phyloP scores from a whole-genome alignment of 768 basidiomycete genomes.

The Amanita fuliginea region DNA sequence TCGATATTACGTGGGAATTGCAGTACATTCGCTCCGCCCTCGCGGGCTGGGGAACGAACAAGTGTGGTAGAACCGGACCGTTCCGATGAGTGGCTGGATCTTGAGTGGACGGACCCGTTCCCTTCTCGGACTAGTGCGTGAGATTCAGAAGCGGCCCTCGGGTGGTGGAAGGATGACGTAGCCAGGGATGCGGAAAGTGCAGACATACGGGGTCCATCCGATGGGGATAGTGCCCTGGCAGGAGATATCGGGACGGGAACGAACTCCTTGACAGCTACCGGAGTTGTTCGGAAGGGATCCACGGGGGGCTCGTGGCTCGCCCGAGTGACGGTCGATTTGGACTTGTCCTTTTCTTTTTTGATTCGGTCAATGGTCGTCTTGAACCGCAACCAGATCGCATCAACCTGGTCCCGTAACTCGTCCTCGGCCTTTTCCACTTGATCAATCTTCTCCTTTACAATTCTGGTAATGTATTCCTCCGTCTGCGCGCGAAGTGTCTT shows the following conservation, averaged over 20 bases:
- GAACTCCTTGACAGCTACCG: slow-evolving; percentile 42
- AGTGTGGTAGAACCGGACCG: slow-evolving; percentile 24
- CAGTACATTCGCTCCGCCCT: slow-evolving; percentile 24
- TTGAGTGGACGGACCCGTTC: slow-evolving; percentile 14
- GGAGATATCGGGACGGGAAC: slow-evolving; percentile 36
- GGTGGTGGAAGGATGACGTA: slow-evolving; percentile 45
- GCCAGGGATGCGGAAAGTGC: slow-evolving; percentile 64
- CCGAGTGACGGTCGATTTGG: background rate
- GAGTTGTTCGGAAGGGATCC: slow-evolving; percentile 15
- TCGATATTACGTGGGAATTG: slow-evolving; percentile 28
- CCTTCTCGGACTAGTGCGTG: slow-evolving; percentile 10
- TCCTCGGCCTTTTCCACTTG: slow-evolving; percentile 48
- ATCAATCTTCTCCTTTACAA: slow-evolving; percentile 40
- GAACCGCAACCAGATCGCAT: slow-evolving; percentile 53
- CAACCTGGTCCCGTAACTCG: slow-evolving; percentile 44
- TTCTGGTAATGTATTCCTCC: slow-evolving; percentile 44
- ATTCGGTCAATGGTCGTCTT: slow-evolving; percentile 32
- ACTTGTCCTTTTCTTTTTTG: slow-evolving; percentile 24
- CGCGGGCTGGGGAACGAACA: slow-evolving; percentile 13
- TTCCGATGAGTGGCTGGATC: slow-evolving; percentile 16
- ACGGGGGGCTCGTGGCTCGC: slow-evolving; percentile 7
- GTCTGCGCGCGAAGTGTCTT: slow-evolving; percentile 41
- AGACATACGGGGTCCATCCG: slow-evolving; percentile 35
- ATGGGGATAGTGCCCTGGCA: slow-evolving; percentile 22
- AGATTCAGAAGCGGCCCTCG: slow-evolving; percentile 21